phyloP scores from a whole-genome alignment of 495 filamentous ascomycete genomes.

The Pyrenula aspistea region DNA sequence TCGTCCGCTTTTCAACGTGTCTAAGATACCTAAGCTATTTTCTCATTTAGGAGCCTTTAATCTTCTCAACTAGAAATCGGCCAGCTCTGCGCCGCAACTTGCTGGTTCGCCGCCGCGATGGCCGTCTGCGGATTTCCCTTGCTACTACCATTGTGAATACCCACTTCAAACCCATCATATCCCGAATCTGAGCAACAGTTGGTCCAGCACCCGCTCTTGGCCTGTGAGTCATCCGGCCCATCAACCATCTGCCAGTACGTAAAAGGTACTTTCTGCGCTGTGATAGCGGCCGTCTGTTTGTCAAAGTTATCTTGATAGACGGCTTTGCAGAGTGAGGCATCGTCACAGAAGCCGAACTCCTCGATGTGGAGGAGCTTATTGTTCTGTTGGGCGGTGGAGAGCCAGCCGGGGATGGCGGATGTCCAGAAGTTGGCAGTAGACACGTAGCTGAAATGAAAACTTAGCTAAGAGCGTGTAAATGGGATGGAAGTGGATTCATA shows the following conservation, averaged over 20 bases:
- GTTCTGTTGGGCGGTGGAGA: background rate
- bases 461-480: background rate
- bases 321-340: background rate
- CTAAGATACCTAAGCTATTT: too few relatives aligned
- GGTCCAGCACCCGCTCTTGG: background rate
- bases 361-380: background rate
- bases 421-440: background rate
- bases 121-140: background rate
- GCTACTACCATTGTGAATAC: background rate
- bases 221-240: background rate
- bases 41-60: too few relatives aligned
- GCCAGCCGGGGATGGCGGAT: background rate
- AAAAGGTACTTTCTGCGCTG: background rate
- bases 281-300: background rate
- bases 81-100: background rate
- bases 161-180: background rate
- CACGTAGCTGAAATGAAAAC: background rate
- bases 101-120: background rate
- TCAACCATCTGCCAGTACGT: background rate
- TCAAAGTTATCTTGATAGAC: background rate
- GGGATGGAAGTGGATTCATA: background rate
- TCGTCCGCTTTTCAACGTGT: too few relatives aligned
- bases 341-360: background rate
- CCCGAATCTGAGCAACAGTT: background rate
- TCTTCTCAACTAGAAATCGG: too few relatives aligned